Evolutionary conservation across 1,139 yeast species (phyloP).

Genomic region (Eremothecium coryli): DNA sequence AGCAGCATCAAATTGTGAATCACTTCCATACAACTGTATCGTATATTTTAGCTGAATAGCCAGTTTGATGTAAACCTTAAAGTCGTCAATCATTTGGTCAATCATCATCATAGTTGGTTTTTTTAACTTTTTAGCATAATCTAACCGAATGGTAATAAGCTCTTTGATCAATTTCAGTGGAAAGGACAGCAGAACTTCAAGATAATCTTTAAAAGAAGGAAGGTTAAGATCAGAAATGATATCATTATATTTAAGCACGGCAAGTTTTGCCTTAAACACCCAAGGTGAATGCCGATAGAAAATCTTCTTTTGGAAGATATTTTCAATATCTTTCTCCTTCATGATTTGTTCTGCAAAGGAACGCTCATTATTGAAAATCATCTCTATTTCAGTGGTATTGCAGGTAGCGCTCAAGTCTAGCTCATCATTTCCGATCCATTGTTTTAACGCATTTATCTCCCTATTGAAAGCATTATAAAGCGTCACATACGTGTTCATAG

Average conservation of each 20-base stretch:
- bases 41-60: constrained; percentile 71
- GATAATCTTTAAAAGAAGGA: constrained; percentile 63
- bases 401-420: constrained; percentile 42
- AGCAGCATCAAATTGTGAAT: constrained; percentile 33
- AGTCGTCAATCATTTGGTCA: constrained; percentile 87
- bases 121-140: constrained; percentile 67
- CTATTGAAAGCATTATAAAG: constrained; percentile 60
- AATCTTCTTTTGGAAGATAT: constrained; percentile 47
- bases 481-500: constrained; percentile 77
- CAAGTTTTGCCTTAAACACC: constrained; percentile 69
- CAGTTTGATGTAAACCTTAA: constrained; percentile 63
- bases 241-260: constrained; percentile 55
- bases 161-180: constrained; percentile 79
- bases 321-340: constrained; percentile 75
- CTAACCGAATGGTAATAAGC: constrained; percentile 62
- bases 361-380: constrained; percentile 46
- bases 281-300: constrained; percentile 35
- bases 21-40: constrained; percentile 51
- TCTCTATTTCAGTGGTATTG: constrained; percentile 28
- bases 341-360: constrained; percentile 78
- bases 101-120: constrained; percentile 94
- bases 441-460: constrained; percentile 43
- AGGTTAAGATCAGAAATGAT: constrained; percentile 61
- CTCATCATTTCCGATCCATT: constrained; percentile 77
- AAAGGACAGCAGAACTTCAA: constrained; percentile 57